Conservation (phyloP, 2,329 filamentous ascomycete genomes). For the Cordyceps javanica region DNA sequence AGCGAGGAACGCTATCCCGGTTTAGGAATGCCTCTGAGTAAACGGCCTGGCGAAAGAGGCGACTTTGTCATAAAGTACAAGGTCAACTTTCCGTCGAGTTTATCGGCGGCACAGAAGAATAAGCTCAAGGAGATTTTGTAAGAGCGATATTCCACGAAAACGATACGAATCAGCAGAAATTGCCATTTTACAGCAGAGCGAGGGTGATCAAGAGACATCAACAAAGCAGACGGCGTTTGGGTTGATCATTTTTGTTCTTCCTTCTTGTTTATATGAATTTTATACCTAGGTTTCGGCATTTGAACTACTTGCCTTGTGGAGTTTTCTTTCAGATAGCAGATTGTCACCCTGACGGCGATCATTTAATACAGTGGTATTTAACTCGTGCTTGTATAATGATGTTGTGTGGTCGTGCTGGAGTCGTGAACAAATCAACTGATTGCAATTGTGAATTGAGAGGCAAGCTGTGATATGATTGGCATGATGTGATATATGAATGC, state of each 20-base stretch:
- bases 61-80: constrained; percentile 87
- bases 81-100: constrained; percentile 78
- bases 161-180: background rate
- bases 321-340: background rate
- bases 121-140: constrained; percentile 73
- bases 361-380: background rate
- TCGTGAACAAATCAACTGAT: too few relatives aligned
- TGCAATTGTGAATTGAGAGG: too few relatives aligned
- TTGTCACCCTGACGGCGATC: background rate
- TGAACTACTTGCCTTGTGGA: background rate
- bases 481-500: too few relatives aligned
- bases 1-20: constrained; percentile 75
- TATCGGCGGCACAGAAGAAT: constrained; percentile 74
- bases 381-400: too few relatives aligned
- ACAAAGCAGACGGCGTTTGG: background rate
- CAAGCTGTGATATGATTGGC: too few relatives aligned
- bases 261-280: background rate
- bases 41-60: constrained; percentile 77
- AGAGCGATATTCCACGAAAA: constrained; percentile 17
- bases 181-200: background rate
- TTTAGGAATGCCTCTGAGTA: constrained; percentile 91
- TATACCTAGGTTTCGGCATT: background rate
- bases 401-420: too few relatives aligned
- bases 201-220: background rate
- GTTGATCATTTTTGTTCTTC: background rate